phyloP scores from a whole-genome alignment of 768 basidiomycete species.

The Trametes punicea region DNA sequence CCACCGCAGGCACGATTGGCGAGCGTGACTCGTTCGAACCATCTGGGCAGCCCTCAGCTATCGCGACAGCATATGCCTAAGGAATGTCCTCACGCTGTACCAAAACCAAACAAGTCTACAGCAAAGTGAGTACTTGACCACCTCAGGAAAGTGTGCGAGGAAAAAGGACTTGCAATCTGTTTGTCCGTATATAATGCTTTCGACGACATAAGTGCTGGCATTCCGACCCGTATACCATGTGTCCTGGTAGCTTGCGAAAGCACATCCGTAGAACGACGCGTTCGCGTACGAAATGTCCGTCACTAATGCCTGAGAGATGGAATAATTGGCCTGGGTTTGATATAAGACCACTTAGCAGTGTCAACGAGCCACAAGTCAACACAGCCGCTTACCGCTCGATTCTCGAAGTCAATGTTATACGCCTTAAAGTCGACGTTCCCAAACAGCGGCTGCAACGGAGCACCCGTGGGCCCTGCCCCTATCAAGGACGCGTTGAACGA shows the following conservation, averaged over 20 bases:
- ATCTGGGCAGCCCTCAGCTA: slow-evolving; percentile 34
- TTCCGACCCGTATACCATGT: slow-evolving; percentile 64
- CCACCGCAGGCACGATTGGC: slow-evolving; percentile 66
- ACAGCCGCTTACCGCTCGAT: slow-evolving; percentile 47
- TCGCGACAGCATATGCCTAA: not conserved
- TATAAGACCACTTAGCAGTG: not conserved
- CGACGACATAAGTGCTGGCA: slow-evolving; percentile 55
- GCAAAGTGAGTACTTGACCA: not conserved
- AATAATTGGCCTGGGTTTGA: slow-evolving; percentile 46
- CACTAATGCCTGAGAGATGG: slow-evolving; percentile 60
- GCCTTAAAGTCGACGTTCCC: slow-evolving; percentile 58
- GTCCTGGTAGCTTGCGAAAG: slow-evolving; percentile 60
- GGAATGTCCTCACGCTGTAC: slow-evolving; percentile 58
- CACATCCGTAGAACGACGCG: slow-evolving; percentile 63
- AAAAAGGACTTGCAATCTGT: slow-evolving; percentile 50
- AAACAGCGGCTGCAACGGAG: slow-evolving; percentile 47
- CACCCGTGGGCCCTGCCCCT: slow-evolving; percentile 57
- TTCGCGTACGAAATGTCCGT: slow-evolving; percentile 63
- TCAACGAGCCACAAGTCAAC: not conserved
- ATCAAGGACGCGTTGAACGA: slow-evolving; percentile 55
- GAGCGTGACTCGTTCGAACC: slow-evolving; percentile 55
- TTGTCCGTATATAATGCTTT: slow-evolving; percentile 60
- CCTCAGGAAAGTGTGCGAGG: not conserved
- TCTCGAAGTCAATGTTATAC: slow-evolving; percentile 67
- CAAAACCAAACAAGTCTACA: slow-evolving; percentile 57